phyloP scores from a whole-genome alignment of 2,329 filamentous ascomycete species.

The Macrophomina pseudophaseolina region DNA sequence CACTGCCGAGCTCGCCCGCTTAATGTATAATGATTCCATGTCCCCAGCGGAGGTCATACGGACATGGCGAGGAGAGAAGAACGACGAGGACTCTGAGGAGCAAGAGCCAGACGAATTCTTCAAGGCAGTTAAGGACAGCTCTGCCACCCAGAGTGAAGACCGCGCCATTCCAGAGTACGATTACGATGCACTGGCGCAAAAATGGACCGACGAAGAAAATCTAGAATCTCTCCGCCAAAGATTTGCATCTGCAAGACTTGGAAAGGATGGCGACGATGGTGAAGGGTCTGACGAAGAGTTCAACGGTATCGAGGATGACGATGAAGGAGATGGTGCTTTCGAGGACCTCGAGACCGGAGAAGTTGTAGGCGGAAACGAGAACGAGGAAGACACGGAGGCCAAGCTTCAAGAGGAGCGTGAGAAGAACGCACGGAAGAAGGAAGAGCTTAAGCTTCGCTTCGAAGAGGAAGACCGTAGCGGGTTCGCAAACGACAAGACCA shows the following conservation, averaged over 20 bases:
- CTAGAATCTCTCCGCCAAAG: constrained; percentile 74
- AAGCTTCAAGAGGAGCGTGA: constrained; percentile 86
- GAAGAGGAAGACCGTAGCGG: constrained; percentile 98
- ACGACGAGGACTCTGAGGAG: constrained; percentile 56
- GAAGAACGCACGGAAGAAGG: constrained; percentile 88
- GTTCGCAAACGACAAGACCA: constrained; percentile 86
- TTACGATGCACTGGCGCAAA: constrained; percentile 78
- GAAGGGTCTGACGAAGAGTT: constrained; percentile 59
- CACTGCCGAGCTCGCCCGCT: constrained; percentile 78
- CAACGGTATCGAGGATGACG: constrained; percentile 62
- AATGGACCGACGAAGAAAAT: constrained; percentile 82
- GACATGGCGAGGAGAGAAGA: constrained; percentile 74
- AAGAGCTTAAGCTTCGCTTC: constrained; percentile 91
- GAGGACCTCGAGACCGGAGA: constrained; percentile 85
- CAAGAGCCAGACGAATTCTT: constrained; percentile 68
- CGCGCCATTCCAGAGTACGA: constrained; percentile 79
- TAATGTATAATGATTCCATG: constrained; percentile 86
- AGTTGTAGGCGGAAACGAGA: constrained; percentile 52
- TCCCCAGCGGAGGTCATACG: constrained; percentile 75
- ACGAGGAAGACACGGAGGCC: constrained; percentile 52
- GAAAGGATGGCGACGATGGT: constrained; percentile 50
- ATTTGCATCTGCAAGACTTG: constrained; percentile 73
- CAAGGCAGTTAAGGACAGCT: constrained; percentile 58
- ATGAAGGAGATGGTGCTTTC: constrained; percentile 78
- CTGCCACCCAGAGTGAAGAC: constrained; percentile 66